Percentiles rank a stretch among this genome's conserved stretches.
Conservation (phyloP, 2,329 filamentous ascomycete genomes). For the Plectosphaerella plurivora region DNA sequence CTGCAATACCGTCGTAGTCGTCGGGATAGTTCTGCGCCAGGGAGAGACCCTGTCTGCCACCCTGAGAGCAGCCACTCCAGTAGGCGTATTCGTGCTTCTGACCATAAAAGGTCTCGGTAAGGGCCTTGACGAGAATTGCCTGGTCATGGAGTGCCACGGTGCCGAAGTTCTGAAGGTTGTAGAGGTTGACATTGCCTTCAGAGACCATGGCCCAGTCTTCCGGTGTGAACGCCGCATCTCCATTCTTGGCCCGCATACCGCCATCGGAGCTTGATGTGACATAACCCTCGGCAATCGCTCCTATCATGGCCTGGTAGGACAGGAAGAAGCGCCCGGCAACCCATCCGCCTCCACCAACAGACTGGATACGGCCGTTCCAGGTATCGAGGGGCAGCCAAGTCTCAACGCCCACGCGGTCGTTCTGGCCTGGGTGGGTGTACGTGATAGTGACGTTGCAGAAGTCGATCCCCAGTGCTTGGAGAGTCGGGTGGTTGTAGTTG, state of each 20-base stretch:
- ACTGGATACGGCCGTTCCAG: constrained; percentile 25
- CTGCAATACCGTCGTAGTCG: constrained; percentile 41
- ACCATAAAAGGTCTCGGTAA: constrained; percentile 35
- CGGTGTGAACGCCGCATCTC: background rate
- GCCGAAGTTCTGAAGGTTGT: constrained; percentile 19
- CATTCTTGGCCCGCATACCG: constrained; percentile 3
- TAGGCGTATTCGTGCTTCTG: constrained; percentile 32
- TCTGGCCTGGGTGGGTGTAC: constrained; percentile 8
- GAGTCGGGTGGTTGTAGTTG: background rate
- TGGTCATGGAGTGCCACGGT: constrained; percentile 20
- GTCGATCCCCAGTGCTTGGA: background rate
- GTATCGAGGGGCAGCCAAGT: constrained; percentile 16
- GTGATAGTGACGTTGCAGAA: constrained; percentile 14
- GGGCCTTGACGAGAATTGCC: constrained; percentile 34
- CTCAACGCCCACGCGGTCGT: constrained; percentile 16
- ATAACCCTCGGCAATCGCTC: constrained; percentile 14
- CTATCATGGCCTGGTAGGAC: constrained; percentile 12
- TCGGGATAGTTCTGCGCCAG: constrained; percentile 41
- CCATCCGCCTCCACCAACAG: constrained; percentile 23
- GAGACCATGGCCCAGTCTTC: background rate
- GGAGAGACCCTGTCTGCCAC: constrained; percentile 46
- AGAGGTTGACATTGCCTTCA: constrained; percentile 21
- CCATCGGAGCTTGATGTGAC: constrained; percentile 16
- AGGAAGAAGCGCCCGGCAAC: constrained; percentile 13
- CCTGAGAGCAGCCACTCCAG: constrained; percentile 46